Evolutionary conservation across 2,329 filamentous ascomycete genomes (phyloP).

Genomic region (Claviceps sp.): DNA sequence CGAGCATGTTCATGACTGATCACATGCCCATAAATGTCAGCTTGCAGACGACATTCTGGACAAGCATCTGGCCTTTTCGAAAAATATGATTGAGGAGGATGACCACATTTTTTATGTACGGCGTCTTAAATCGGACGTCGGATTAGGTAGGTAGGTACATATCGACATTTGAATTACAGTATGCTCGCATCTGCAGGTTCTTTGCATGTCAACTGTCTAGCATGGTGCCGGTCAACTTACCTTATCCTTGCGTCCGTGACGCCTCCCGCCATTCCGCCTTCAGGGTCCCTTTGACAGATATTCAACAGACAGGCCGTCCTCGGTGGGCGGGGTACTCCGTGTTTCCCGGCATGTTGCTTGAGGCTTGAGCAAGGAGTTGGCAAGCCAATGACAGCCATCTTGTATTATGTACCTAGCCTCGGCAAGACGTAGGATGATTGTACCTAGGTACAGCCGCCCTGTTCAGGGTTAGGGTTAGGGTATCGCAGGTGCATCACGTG

Average conservation of each 20-base stretch:
- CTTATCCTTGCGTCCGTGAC: constrained; percentile 1
- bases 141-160: too few relatives aligned
- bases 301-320: too few relatives aligned
- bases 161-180: too few relatives aligned
- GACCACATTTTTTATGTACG: not conserved
- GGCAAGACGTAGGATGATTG: not conserved
- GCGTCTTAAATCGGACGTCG: not conserved
- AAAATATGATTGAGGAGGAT: not conserved
- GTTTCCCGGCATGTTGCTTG: too few relatives aligned
- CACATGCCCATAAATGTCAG: not conserved
- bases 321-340: too few relatives aligned
- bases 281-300: too few relatives aligned
- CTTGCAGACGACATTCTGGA: not conserved
- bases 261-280: too few relatives aligned
- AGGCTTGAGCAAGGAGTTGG: too few relatives aligned
- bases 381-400: too few relatives aligned
- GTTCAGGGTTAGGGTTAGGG: constrained; percentile 1
- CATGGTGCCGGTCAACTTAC: not conserved
- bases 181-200: not conserved
- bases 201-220: constrained; percentile 2
- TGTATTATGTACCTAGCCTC: too few relatives aligned
- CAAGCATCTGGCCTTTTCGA: not conserved
- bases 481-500: not conserved
- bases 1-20: not conserved
- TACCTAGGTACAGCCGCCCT: not conserved